Base-by-base conservation (phyloP, 257 asterid genomes). In the Solanum raphanifolium region DNA sequence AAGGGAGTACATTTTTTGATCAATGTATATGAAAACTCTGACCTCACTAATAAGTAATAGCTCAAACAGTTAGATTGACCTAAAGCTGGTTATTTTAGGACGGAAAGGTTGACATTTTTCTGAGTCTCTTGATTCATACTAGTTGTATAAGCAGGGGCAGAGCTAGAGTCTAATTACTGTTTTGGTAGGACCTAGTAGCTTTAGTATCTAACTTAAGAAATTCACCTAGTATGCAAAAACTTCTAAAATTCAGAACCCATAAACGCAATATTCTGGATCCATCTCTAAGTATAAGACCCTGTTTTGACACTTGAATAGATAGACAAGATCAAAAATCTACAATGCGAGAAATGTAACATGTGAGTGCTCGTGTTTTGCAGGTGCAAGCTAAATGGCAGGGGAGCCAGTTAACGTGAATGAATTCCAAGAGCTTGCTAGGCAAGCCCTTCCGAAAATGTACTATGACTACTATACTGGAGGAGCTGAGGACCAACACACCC, bases 401-500 rank as follows among this genome's bases (percentile, higher is more conserved):
- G 95, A 93, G 87, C 92, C 90, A 8, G 92, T 92, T 43, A 93
- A 91, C 46, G 90, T 91, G 41, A 83, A 69, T 21, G 96, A 91
- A 81, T 93, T 90, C 88, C 90, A 93, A 90, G 92, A 92, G 73
- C 94, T 94, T 23, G 98, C 95, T 31, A 89, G 89, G 87, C 75
- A 84, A 86, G 93, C 92, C 82, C 94, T 94, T 87, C 95, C 95
- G n/a, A 93, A 94, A 91, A 93, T 93, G 98, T 91, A 89, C 88
- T 94, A 93, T 34, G 96, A 94, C 89, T 93, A 27, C 83, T 92
- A 84, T 43, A 87, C 92, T 35, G 96, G 94, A 23, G 98, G 95
- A 84, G 94, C 98, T 55, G 98, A 94, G 91, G 96, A 94, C 43
- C 91, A 93, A 79, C 90, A 92, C 82, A 94, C 98, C 10, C 92